Percentiles rank a stretch among this genome's conserved stretches.
Evolutionary conservation across 2,329 filamentous ascomycete species (phyloP).

Genomic region (Diplodia corticola): DNA sequence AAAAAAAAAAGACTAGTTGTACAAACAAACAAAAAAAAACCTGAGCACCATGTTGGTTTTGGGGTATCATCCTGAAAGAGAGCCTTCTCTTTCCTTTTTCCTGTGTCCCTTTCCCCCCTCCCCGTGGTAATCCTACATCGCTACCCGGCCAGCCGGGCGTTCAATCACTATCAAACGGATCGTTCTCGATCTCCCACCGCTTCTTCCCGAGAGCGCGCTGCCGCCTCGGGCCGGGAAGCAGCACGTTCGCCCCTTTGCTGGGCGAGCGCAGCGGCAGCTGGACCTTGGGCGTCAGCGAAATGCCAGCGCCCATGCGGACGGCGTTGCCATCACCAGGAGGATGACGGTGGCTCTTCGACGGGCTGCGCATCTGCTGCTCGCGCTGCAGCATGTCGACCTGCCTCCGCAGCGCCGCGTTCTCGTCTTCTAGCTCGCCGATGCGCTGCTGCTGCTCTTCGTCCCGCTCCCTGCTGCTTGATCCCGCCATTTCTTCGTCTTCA

Average conservation of each 20-base stretch:
- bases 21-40: not conserved
- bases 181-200: conserved; percentile 41
- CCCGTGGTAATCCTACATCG: too few relatives aligned
- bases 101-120: not conserved
- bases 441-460: not conserved
- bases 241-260: conserved; percentile 41
- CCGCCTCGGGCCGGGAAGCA: conserved; percentile 42
- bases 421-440: conserved; percentile 45
- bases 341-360: not conserved
- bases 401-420: conserved; percentile 46
- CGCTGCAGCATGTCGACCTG: conserved; percentile 44
- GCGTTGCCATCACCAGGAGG: not conserved
- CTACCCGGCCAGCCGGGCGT: too few relatives aligned
- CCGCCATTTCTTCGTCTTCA: conserved; percentile 40
- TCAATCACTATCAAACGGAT: conserved; percentile 17
- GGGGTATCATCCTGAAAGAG: not conserved
- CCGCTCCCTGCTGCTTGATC: conserved; percentile 27
- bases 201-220: conserved; percentile 50
- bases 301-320: not conserved
- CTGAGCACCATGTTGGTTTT: not conserved
- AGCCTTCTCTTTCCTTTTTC: not conserved
- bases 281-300: not conserved
- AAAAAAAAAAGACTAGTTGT: not conserved
- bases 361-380: conserved; percentile 35
- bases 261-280: not conserved